Percentiles rank a stretch among this genome's conserved stretches.
Conservation (phyloP, 2,329 filamentous ascomycete species). For the Aspergillus sp. region DNA sequence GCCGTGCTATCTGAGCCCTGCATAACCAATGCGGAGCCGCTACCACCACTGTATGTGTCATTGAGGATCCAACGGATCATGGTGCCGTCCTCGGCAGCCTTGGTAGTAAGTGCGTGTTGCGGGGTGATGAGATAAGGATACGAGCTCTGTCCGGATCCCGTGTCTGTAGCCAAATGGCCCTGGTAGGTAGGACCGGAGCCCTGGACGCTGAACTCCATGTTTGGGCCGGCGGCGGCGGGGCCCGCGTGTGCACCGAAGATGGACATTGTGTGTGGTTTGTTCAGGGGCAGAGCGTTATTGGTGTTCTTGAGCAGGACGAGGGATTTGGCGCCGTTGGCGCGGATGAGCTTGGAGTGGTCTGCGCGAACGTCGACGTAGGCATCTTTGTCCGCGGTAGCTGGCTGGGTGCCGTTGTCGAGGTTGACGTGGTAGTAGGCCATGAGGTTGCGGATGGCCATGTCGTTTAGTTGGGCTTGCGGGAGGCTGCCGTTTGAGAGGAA, state of each 20-base stretch:
- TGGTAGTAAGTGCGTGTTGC: slow-evolving; percentile 7
- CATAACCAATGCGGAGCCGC: slow-evolving; percentile 6
- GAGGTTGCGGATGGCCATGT: slow-evolving; percentile 43
- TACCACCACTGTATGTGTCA: slow-evolving; percentile 8
- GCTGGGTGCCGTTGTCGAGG: slow-evolving; percentile 36
- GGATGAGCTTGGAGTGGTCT: slow-evolving; percentile 63
- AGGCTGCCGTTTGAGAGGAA: slow-evolving; percentile 35
- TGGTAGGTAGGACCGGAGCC: slow-evolving; percentile 7
- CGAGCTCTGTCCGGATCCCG: slow-evolving; percentile 12
- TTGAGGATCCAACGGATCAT: slow-evolving; percentile 15
- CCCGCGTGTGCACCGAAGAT: slow-evolving; percentile 47
- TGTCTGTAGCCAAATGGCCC: slow-evolving; percentile 11
- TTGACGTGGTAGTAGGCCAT: slow-evolving; percentile 40
- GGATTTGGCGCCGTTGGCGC: slow-evolving; percentile 66
- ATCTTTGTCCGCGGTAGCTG: slow-evolving; percentile 6
- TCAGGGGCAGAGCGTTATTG: slow-evolving; percentile 44
- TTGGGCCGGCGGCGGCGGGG: slow-evolving; percentile 8
- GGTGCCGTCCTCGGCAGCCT: slow-evolving; percentile 10
- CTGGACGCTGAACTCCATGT: slow-evolving; percentile 19
- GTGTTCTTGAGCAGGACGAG: slow-evolving; percentile 61
- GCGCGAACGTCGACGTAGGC: slow-evolving; percentile 55
- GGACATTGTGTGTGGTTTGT: slow-evolving; percentile 38
- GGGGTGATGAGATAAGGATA: slow-evolving; percentile 13
- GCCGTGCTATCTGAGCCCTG: slow-evolving; percentile 6
- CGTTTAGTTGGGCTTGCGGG: slow-evolving; percentile 35